A percentile compares a stretch with the other conserved stretches of the same genome.
These are phyloP conservation scores for Exophiala alcalophila DNA, from an alignment of 2,329 filamentous ascomycete species.

Conservation along the genomic window DNA sequence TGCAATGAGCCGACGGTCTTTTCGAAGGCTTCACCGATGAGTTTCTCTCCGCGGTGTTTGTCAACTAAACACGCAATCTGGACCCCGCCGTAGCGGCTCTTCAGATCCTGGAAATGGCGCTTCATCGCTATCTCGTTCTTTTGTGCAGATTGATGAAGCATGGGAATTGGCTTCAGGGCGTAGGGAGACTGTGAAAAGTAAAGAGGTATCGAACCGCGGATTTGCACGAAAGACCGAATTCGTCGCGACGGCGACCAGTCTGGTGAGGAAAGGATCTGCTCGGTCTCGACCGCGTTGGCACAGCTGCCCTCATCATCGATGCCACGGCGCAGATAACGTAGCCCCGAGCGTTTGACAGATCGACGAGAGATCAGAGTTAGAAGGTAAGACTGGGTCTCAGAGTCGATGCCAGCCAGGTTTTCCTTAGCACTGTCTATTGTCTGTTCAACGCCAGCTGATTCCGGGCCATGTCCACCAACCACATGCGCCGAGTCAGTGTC, in stretches of 20 bases:
- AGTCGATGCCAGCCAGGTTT: constrained; percentile 30
- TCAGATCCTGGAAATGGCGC: constrained; percentile 71
- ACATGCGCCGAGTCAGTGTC: constrained; percentile 30
- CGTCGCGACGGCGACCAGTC: constrained; percentile 62
- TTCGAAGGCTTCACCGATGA: constrained; percentile 76
- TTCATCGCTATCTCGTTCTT: constrained; percentile 76
- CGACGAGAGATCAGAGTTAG: constrained; percentile 91
- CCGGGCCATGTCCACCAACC: constrained; percentile 42
- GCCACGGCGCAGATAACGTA: constrained; percentile 85
- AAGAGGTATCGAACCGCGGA: constrained; percentile 85
- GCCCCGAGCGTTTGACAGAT: constrained; percentile 78
- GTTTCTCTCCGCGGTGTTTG: constrained; percentile 76
- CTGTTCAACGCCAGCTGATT: constrained; percentile 28
- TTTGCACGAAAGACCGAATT: constrained; percentile 79
- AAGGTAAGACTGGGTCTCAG: constrained; percentile 55
- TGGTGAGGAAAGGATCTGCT: constrained; percentile 79
- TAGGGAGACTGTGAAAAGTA: constrained; percentile 96
- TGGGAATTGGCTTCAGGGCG: constrained; percentile 81
- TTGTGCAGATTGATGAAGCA: constrained; percentile 74
- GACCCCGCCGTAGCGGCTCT: constrained; percentile 67
- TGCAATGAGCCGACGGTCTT: constrained; percentile 66
- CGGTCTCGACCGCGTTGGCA: constrained; percentile 90
- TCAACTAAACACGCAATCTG: constrained; percentile 85
- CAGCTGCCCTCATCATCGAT: constrained; percentile 85
- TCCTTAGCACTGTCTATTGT: constrained; percentile 19